These are phyloP conservation scores for Cladosporium cucumerinum DNA, from an alignment of 2,329 filamentous ascomycete genomes.

Conservation along the genomic window DNA sequence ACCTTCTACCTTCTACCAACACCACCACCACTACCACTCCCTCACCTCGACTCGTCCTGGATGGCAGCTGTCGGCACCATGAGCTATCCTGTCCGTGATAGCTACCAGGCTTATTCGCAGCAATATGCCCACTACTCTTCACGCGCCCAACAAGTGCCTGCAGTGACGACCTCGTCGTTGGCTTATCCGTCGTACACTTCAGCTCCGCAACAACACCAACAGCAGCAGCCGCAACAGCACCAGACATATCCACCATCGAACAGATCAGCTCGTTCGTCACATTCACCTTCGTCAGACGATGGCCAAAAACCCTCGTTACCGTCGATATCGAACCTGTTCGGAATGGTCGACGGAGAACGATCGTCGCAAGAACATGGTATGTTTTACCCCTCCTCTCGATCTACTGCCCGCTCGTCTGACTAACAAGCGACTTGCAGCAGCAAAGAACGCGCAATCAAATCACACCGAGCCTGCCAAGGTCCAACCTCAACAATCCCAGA, in stretches of 20 bases:
- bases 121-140: constrained; percentile 29
- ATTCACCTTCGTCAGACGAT: constrained; percentile 28
- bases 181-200: constrained; percentile 24
- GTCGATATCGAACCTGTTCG: constrained; percentile 87
- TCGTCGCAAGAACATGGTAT: constrained; percentile 44
- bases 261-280: constrained; percentile 22
- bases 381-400: constrained; percentile 19
- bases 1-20: not conserved
- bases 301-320: constrained; percentile 75
- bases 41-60: constrained; percentile 11
- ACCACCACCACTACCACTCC: not conserved
- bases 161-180: constrained; percentile 21
- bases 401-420: not conserved
- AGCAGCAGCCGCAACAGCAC: constrained; percentile 6
- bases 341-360: constrained; percentile 71
- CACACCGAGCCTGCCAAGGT: not conserved
- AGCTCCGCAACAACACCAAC: constrained; percentile 15
- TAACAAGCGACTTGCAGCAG: constrained; percentile 12
- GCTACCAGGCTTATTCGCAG: constrained; percentile 28
- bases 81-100: constrained; percentile 29
- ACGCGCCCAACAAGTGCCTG: constrained; percentile 23
- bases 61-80: constrained; percentile 33
- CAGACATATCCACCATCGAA: constrained; percentile 17
- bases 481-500: constrained; percentile 26
- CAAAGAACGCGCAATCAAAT: constrained; percentile 12